Conservation (phyloP, 352 stramenopile genomes). For the Pythium pyrilobum region DNA sequence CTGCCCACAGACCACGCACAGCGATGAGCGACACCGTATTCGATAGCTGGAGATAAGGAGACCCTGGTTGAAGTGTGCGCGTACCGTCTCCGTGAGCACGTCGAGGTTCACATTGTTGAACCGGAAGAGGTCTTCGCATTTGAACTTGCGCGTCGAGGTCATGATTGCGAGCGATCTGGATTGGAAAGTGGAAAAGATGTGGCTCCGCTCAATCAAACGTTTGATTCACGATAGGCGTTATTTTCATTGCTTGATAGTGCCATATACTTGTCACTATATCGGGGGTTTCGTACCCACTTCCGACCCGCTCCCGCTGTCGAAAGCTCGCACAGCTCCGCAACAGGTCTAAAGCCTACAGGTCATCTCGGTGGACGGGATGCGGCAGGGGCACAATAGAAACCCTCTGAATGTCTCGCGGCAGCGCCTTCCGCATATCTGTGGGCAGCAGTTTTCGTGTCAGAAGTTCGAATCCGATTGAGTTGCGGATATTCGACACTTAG, state of each 20-base stretch:
- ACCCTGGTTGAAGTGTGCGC: not conserved
- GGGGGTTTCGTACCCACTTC: too few relatives aligned
- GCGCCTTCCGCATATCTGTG: conserved; percentile 91
- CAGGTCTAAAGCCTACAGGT: conserved; percentile 45
- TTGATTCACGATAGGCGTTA: not conserved
- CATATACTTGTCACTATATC: too few relatives aligned
- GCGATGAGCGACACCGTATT: not conserved
- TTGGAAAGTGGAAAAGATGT: too few relatives aligned
- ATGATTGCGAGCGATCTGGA: too few relatives aligned
- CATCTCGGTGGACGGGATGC: conserved; percentile 82
- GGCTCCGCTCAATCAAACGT: not conserved
- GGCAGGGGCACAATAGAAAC: conserved; percentile 88
- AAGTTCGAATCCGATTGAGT: too few relatives aligned
- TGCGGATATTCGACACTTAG: not conserved
- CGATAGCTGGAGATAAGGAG: not conserved
- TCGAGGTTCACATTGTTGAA: conserved; percentile 99
- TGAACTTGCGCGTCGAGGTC: conserved; percentile 94
- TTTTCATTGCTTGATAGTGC: too few relatives aligned
- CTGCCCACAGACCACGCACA: conserved; percentile 19
- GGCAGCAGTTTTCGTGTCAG: not conserved
- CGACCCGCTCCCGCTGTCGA: too few relatives aligned
- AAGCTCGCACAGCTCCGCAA: too few relatives aligned
- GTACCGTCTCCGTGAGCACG: conserved; percentile 92
- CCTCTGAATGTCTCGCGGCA: conserved; percentile 84
- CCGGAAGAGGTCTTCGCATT: conserved; percentile 95